Evolutionary conservation across 176 grass and related monocot species (phyloP).

Genomic region (Oryza punctata): DNA sequence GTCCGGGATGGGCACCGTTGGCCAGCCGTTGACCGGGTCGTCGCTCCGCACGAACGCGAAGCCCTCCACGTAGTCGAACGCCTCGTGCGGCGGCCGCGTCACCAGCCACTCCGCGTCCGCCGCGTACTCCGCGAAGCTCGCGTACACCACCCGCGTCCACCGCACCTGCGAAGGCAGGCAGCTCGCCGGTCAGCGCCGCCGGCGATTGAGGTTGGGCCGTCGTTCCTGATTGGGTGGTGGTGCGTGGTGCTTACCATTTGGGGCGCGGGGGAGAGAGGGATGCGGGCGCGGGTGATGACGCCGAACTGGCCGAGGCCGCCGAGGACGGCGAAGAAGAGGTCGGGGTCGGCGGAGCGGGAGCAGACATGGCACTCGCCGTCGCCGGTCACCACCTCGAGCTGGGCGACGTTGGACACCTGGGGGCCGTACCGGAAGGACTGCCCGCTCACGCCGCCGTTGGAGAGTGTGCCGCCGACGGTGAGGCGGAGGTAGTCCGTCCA

Average conservation of each 20-base stretch:
- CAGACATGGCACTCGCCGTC: conserved; percentile 64
- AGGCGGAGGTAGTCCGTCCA: conserved; percentile 97
- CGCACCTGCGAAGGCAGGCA: conserved; percentile 45
- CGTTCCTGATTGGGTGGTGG: neutral
- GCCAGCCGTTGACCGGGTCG: conserved; percentile 85
- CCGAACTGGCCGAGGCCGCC: conserved; percentile 98
- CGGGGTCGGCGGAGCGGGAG: conserved; percentile 45
- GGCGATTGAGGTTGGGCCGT: neutral
- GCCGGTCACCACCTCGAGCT: conserved; percentile 76
- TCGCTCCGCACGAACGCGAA: conserved; percentile 71
- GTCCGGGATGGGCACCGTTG: conserved; percentile 61
- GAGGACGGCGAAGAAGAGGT: conserved; percentile 88
- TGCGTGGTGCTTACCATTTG: conserved; percentile 43
- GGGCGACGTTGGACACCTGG: conserved; percentile 82
- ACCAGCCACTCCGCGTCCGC: conserved; percentile 84
- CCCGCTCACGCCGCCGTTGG: conserved; percentile 88
- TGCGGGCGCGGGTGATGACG: conserved; percentile 83
- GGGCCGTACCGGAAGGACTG: conserved; percentile 85
- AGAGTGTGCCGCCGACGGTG: conserved; percentile 96
- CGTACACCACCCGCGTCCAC: conserved; percentile 80
- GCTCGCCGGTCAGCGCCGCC: neutral
- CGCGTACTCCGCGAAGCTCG: conserved; percentile 70
- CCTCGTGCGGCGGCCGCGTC: conserved; percentile 33
- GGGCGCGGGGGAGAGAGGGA: conserved; percentile 68
- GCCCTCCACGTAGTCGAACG: conserved; percentile 90